These are phyloP conservation scores for Drechslerella coelobrocha DNA, from an alignment of 2,329 filamentous ascomycete species.

Conservation along the genomic window DNA sequence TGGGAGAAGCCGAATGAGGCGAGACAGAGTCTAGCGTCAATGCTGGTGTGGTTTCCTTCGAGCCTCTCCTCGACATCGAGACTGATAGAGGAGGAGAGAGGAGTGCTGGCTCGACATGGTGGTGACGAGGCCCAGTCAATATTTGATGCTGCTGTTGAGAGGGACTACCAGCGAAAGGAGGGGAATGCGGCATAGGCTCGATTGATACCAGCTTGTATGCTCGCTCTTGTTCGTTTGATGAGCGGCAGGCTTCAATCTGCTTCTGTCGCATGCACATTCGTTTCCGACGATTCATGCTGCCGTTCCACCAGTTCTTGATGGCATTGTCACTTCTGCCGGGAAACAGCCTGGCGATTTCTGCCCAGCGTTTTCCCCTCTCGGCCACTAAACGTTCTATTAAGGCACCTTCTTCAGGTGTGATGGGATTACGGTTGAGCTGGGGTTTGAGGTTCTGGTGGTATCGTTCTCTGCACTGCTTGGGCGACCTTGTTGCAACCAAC, in stretches of 20 bases:
- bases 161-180: conserved; percentile 55
- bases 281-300: conserved; percentile 80
- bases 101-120: conserved; percentile 59
- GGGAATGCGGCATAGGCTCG: conserved; percentile 51
- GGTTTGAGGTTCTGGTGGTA: conserved; percentile 93
- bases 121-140: conserved; percentile 55
- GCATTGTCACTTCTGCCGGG: conserved; percentile 90
- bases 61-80: conserved; percentile 67
- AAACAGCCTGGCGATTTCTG: conserved; percentile 83
- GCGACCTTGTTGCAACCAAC: conserved; percentile 76
- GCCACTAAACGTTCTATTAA: conserved; percentile 78
- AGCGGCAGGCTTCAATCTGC: conserved; percentile 51
- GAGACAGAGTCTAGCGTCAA: conserved; percentile 74
- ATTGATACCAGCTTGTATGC: conserved; percentile 51
- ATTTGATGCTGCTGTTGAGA: conserved; percentile 53
- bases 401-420: conserved; percentile 72
- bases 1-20: conserved; percentile 68
- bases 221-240: conserved; percentile 52
- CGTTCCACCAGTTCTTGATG: conserved; percentile 98
- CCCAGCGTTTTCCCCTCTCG: conserved; percentile 86
- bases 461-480: conserved; percentile 93
- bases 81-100: conserved; percentile 71
- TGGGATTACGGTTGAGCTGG: conserved; percentile 74
- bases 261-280: conserved; percentile 58
- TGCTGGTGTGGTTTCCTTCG: conserved; percentile 69